Conservation (phyloP, 1,284 basidiomycete genomes). For the Cryptococcus sp. region DNA sequence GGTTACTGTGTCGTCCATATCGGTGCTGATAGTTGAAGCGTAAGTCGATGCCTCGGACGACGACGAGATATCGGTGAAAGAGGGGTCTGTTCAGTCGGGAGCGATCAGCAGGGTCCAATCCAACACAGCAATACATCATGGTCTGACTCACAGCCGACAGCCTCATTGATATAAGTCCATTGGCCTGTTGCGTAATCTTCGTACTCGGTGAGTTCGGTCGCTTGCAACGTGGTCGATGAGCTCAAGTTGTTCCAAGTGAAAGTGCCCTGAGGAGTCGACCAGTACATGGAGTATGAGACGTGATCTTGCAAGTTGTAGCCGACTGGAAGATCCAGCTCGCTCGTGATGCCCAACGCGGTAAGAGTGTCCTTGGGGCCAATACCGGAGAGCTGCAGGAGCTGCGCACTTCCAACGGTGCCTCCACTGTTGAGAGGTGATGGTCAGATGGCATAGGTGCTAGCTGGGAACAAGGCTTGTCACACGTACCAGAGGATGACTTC, state of each 20-base stretch:
- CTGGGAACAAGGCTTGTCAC: neutral
- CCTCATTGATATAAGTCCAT: conserved; percentile 54
- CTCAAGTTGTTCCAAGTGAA: conserved; percentile 47
- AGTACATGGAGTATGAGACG: conserved; percentile 54
- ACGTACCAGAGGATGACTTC: conserved; percentile 56
- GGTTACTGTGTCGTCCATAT: conserved; percentile 67
- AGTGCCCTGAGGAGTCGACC: conserved; percentile 37
- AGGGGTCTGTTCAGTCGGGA: conserved; percentile 19
- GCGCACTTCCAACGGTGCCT: conserved; percentile 66
- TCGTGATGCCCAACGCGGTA: conserved; percentile 58
- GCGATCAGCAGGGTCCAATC: conserved; percentile 3
- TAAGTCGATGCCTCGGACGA: conserved; percentile 24
- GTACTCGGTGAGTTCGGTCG: conserved; percentile 36
- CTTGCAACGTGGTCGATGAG: conserved; percentile 26
- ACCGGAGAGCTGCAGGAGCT: conserved; percentile 70
- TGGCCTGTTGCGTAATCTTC: conserved; percentile 36
- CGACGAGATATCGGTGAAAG: conserved; percentile 34
- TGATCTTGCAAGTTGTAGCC: conserved; percentile 77
- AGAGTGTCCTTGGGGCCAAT: conserved; percentile 67
- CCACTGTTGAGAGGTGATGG: conserved; percentile 42
- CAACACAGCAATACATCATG: neutral
- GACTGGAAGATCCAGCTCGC: conserved; percentile 64
- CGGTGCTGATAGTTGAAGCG: conserved; percentile 60
- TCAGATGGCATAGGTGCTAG: neutral
- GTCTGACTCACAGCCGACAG: conserved; percentile 44